Conservation (phyloP, 2,329 filamentous ascomycete species). For the Aaosphaeria arxii region DNA sequence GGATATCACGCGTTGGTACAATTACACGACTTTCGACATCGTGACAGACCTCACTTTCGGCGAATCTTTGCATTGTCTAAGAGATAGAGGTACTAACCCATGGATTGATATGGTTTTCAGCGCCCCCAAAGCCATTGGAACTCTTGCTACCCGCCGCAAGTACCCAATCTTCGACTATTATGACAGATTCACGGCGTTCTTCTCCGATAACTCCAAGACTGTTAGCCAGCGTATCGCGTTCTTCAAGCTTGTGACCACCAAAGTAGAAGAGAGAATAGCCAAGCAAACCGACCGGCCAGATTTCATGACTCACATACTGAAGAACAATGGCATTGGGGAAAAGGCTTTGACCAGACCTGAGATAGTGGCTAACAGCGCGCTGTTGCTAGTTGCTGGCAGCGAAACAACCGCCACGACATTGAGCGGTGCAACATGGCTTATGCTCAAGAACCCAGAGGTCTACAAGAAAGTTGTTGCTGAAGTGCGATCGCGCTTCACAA, state of each 20-base stretch:
- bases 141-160: conserved; percentile 2
- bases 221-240: background rate
- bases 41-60: conserved; percentile 31
- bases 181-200: too few relatives aligned
- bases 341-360: conserved; percentile 20
- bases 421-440: conserved; percentile 24
- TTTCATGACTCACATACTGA: conserved; percentile 38
- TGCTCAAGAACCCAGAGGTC: conserved; percentile 10
- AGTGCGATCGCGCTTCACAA: conserved; percentile 12
- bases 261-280: conserved; percentile 13
- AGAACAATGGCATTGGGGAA: conserved; percentile 21
- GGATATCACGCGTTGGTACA: conserved; percentile 22
- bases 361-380: conserved; percentile 22
- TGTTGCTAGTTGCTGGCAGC: conserved; percentile 36
- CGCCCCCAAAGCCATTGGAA: conserved; percentile 5
- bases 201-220: too few relatives aligned
- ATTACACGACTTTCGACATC: conserved; percentile 24
- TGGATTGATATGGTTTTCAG: conserved; percentile 28
- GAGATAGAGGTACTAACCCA: conserved; percentile 13
- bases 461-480: conserved; percentile 12
- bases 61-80: conserved; percentile 19
- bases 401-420: conserved; percentile 39
- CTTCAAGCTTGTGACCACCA: conserved; percentile 6
- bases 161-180: conserved; percentile 9
- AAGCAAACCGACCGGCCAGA: conserved; percentile 24